Evolutionary conservation across 345 rosid species (phyloP).

Genomic region (Brassica napus): Da-Ae NC_063448.1:50041001-50041500

Average conservation of each 20-base stretch:
- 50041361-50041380: slow-evolving; percentile 25
- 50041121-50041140: slow-evolving; percentile 41
- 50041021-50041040: slow-evolving; percentile 78
- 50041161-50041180: slow-evolving; percentile 38
- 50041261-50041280: slow-evolving; percentile 32
- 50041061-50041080: slow-evolving; percentile 83
- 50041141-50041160: slow-evolving; percentile 46
- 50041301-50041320: slow-evolving; percentile 42
- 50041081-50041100: slow-evolving; percentile 57
- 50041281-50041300: slow-evolving; percentile 17
- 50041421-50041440: neutral
- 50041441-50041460: slow-evolving; percentile 39
- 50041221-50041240: slow-evolving; percentile 54
- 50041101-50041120: slow-evolving; percentile 41
- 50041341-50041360: slow-evolving; percentile 51
- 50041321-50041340: slow-evolving; percentile 36
- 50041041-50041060: slow-evolving; percentile 96
- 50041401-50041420: slow-evolving; percentile 12
- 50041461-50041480: slow-evolving; percentile 22
- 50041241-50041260: slow-evolving; percentile 12
- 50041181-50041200: slow-evolving; percentile 45
- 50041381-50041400: slow-evolving; percentile 33
- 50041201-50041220: slow-evolving; percentile 52
- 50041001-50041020: slow-evolving; percentile 90
- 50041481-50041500: slow-evolving; percentile 16